These are phyloP conservation scores for Botryosphaeria dothidea DNA, from an alignment of 2,329 filamentous ascomycete genomes.

Conservation along the genomic window DNA sequence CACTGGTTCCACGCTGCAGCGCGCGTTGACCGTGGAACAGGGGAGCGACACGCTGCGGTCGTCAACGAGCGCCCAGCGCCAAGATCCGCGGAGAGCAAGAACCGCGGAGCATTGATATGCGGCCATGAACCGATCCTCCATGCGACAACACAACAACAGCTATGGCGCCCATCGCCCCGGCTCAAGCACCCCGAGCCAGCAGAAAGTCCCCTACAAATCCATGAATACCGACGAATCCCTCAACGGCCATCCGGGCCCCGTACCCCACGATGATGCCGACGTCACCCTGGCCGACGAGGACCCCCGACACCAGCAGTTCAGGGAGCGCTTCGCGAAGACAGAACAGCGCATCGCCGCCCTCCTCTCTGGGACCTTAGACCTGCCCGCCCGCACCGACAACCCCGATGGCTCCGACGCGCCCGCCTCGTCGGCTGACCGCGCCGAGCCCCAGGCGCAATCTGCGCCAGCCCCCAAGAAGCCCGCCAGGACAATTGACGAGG, in stretches of 20 bases:
- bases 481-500: conserved; percentile 77
- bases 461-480: conserved; percentile 67
- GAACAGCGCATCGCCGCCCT: conserved; percentile 76
- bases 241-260: conserved; percentile 39
- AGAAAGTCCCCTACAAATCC: conserved; percentile 40
- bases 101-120: no score
- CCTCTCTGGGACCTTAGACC: conserved; percentile 55
- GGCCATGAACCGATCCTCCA: conserved; percentile 42
- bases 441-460: conserved; percentile 46
- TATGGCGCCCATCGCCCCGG: conserved; percentile 40
- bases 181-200: conserved; percentile 37
- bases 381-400: not conserved
- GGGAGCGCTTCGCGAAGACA: conserved; percentile 72
- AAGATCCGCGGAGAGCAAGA: conserved; percentile 35
- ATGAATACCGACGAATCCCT: conserved; percentile 47
- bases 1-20: conserved; percentile 36
- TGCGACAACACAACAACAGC: conserved; percentile 41
- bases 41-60: conserved; percentile 39
- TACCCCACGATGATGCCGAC: conserved; percentile 38
- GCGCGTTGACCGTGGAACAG: conserved; percentile 43
- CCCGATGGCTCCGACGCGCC: conserved; percentile 22
- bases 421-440: conserved; percentile 31
- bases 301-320: conserved; percentile 60
- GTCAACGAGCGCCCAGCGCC: conserved; percentile 35
- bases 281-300: conserved; percentile 49